Base-by-base conservation (phyloP, 1,139 yeast species). In the Blastobotrys aristatus region DNA sequence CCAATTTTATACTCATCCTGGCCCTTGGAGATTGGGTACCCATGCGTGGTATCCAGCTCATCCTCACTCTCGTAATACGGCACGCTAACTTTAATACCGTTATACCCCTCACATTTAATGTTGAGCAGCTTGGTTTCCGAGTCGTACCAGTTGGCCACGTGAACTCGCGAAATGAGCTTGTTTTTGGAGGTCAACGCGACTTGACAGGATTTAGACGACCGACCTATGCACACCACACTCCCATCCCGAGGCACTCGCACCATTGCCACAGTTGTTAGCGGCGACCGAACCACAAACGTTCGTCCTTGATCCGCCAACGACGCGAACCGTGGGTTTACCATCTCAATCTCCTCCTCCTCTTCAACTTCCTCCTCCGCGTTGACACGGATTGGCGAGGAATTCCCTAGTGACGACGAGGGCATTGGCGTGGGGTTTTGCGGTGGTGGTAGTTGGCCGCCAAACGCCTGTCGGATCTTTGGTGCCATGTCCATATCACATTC, bases 81-180 rank as follows among this genome's bases (percentile, higher is more conserved):
- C 42, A 84, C 74, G 10, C 76, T 72, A 31, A 84, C 74, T 18
- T 76, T 77, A 50, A 82, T 67, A 3, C 94, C 94, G 59, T 85
- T 85, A 68, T 78, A 75, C 1, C 95, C 94, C 50, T 78, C 60
- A 60, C 94, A 85, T 40, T 72, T 73, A 47, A 84, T 63, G 5
- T 53, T 54, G 7, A 69, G 48, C n/a, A 61, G 46, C 17, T 51
- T 44, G 18, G 46, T 41, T 14, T 63, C 56, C 63, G 70, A 47
- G 7, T 35, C 40, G 50, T 64, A 72, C 14, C 63, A 59, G 1
- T 76, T 57, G 14, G 64, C 57, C 44, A 83, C 74, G 64, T 87
- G 96, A 18, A 75, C 72, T 49, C 96, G 75, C 7, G 94, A 84
- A 30, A 87, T 77, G 40, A 74, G 73, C 60, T 79, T 80, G 61